Evolutionary conservation across 305 asterid species (phyloP).

Genomic region (Striga hermonthica): DNA sequence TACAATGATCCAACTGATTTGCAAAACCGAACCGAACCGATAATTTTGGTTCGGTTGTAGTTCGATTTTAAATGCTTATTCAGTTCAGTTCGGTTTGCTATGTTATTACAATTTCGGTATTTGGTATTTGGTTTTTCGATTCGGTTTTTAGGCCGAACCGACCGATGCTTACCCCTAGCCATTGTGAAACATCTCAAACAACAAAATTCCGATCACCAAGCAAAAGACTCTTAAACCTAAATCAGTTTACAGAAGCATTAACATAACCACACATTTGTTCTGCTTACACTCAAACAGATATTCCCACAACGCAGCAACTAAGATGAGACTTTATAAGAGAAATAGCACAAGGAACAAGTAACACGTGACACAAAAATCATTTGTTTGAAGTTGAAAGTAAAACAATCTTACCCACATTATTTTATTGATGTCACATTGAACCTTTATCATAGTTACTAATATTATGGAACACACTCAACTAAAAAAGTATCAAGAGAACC

Average conservation of each 20-base stretch:
- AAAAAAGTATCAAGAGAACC: constrained; percentile 13
- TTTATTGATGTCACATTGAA: not conserved
- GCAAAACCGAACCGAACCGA: too few relatives aligned
- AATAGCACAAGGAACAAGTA: constrained; percentile 1
- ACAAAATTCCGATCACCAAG: not conserved
- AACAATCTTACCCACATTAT: not conserved
- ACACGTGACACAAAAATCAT: not conserved
- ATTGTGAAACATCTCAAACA: not conserved
- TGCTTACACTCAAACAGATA: not conserved
- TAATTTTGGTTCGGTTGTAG: too few relatives aligned
- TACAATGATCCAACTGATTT: too few relatives aligned
- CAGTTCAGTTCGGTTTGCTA: too few relatives aligned
- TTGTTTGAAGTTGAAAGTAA: not conserved
- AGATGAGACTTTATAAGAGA: constrained; percentile 5
- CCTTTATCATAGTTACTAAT: not conserved
- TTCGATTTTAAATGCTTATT: too few relatives aligned
- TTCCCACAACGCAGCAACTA: constrained; percentile 5
- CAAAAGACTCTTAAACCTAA: not conserved
- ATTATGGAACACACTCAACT: not conserved
- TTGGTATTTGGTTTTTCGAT: too few relatives aligned
- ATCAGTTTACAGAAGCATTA: constrained; percentile 3
- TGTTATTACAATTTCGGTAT: too few relatives aligned
- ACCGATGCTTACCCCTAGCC: too few relatives aligned
- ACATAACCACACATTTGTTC: constrained; percentile 10
- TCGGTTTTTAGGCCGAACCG: too few relatives aligned